Percentiles rank a stretch among this genome's conserved stretches.
Conservation (phyloP, 2,329 filamentous ascomycete genomes). For the Penicillium sp. region DNA sequence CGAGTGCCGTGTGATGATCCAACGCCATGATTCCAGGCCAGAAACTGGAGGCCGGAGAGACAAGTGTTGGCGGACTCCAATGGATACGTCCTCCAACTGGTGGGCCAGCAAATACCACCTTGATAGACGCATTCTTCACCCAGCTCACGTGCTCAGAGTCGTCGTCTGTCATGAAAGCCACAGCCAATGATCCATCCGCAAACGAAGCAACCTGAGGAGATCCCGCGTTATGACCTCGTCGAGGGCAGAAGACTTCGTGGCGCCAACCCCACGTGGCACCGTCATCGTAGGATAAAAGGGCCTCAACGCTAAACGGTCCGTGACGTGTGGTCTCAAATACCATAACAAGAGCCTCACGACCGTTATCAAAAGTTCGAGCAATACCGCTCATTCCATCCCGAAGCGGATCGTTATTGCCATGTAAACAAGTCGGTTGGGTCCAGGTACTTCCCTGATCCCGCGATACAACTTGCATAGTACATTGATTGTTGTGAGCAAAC, state of each 20-base stretch:
- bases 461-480: conserved; percentile 49
- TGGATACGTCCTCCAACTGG: no score
- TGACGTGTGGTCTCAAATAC: conserved; percentile 48
- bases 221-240: conserved; percentile 42
- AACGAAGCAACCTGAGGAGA: conserved; percentile 47
- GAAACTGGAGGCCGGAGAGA: conserved; percentile 33
- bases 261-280: conserved; percentile 42
- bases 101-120: conserved; percentile 35
- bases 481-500: conserved; percentile 47
- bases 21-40: conserved; percentile 42
- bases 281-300: conserved; percentile 46
- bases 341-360: conserved; percentile 42
- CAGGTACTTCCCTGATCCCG: conserved; percentile 45
- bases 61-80: conserved; percentile 31
- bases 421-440: conserved; percentile 42
- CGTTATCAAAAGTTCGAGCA: conserved; percentile 33
- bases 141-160: conserved; percentile 27
- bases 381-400: conserved; percentile 47
- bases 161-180: conserved; percentile 50
- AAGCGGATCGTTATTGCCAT: conserved; percentile 38
- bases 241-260: conserved; percentile 43
- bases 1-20: conserved; percentile 27
- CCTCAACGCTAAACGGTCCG: conserved; percentile 45
- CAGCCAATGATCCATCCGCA: conserved; percentile 40
- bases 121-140: conserved; percentile 43